These are phyloP conservation scores for Sideroxylon spinosum DNA, from an alignment of 179 eudicot species.

Conservation along the genomic window DNA sequence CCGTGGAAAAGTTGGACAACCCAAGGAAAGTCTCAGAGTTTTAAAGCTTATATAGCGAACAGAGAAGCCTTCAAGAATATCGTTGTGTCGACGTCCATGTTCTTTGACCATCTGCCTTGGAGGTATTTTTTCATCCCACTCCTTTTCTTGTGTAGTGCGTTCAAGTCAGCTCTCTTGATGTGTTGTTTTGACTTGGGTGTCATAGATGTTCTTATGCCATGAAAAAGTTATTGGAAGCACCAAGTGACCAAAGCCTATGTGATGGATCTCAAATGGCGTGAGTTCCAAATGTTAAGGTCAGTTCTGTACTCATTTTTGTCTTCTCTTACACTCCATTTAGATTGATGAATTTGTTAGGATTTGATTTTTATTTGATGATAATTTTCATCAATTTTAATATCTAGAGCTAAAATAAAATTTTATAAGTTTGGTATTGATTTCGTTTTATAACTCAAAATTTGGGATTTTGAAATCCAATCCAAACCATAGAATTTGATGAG, in stretches of 20 bases:
- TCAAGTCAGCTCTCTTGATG: neutral
- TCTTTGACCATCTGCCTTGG: slow-evolving; percentile 88
- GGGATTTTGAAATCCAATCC: no score
- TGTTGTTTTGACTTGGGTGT: neutral
- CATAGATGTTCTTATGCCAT: slow-evolving; percentile 32
- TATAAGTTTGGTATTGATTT: no score
- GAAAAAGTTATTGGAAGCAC: slow-evolving; percentile 23
- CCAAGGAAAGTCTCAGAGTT: slow-evolving; percentile 32
- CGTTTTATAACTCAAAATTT: no score
- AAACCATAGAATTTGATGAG: no score
- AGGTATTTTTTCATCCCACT: slow-evolving; percentile 35
- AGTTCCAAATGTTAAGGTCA: slow-evolving; percentile 4
- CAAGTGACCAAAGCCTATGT: slow-evolving; percentile 12
- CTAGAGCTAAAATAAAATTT: no score
- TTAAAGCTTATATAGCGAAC: slow-evolving; percentile 52
- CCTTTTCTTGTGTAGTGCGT: neutral
- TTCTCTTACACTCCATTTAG: no score
- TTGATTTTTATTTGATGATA: no score
- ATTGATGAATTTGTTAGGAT: no score
- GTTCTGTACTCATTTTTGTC: neutral
- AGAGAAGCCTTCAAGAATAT: slow-evolving; percentile 67
- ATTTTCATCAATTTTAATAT: no score
- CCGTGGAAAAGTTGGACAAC: slow-evolving; percentile 44
- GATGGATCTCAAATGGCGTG: slow-evolving; percentile 23
- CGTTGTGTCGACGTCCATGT: slow-evolving; percentile 62